Evolutionary conservation across 1,139 yeast species (phyloP).

Genomic region (Schwanniomyces etchellsii): DNA sequence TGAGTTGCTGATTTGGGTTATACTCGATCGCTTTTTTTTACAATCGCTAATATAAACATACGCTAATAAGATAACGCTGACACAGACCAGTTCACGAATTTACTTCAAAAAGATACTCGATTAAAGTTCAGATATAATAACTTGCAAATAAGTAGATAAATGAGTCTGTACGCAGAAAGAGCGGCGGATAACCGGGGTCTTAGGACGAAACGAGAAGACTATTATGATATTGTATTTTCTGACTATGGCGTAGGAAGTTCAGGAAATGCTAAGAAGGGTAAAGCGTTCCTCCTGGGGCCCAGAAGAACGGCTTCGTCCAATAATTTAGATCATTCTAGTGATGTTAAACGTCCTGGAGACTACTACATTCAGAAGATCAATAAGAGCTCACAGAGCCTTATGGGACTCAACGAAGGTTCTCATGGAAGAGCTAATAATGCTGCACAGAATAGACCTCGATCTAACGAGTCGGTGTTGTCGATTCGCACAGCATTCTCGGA

Average conservation of each 20-base stretch:
- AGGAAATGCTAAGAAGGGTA: constrained; percentile 9
- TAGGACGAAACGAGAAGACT: constrained; percentile 6
- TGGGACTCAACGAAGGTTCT: too few relatives aligned
- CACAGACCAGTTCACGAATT: too few relatives aligned
- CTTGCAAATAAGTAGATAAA: too few relatives aligned
- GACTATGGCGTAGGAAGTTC: constrained; percentile 6
- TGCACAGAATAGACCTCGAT: constrained; percentile 20
- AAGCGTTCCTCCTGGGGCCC: too few relatives aligned
- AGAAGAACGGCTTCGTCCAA: constrained; percentile 25
- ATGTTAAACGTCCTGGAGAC: constrained; percentile 39
- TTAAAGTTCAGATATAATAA: too few relatives aligned
- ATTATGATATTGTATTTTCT: constrained; percentile 9
- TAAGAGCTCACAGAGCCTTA: constrained; percentile 9
- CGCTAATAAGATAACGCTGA: too few relatives aligned
- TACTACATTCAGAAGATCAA: constrained; percentile 32
- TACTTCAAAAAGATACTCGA: too few relatives aligned
- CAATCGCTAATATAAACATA: too few relatives aligned
- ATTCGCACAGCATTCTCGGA: constrained; percentile 32
- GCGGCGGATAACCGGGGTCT: too few relatives aligned
- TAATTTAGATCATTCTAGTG: constrained; percentile 19
- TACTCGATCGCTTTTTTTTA: too few relatives aligned
- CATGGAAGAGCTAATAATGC: constrained; percentile 8
- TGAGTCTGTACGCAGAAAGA: too few relatives aligned
- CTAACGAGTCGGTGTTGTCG: constrained; percentile 34
- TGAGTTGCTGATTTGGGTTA: too few relatives aligned